Evolutionary conservation across 192 early-diverging fungal species (phyloP).

Genomic region (Coemansia sp.): DNA sequence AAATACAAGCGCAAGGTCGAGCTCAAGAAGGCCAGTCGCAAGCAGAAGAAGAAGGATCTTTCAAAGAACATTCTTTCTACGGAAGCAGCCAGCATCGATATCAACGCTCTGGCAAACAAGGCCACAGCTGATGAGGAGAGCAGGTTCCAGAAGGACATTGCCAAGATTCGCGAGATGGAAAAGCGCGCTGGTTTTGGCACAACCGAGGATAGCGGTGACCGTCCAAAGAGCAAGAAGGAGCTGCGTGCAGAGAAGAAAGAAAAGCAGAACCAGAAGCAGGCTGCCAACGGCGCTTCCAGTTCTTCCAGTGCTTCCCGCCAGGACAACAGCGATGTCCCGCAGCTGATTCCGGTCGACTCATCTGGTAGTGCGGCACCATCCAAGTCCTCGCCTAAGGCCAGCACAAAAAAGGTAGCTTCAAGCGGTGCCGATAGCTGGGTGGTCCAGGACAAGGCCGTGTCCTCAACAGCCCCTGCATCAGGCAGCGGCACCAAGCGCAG

Average conservation of each 20-base stretch:
- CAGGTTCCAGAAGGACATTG: conserved; percentile 36
- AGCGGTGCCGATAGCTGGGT: conserved; percentile 13
- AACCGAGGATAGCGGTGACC: conserved; percentile 10
- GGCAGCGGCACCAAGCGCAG: conserved; percentile 11
- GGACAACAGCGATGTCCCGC: conserved; percentile 14
- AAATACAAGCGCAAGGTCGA: conserved; percentile 48
- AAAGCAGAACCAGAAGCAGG: conserved; percentile 8
- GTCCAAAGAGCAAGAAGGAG: conserved; percentile 32
- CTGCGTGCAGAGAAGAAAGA: conserved; percentile 40
- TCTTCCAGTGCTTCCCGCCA: background rate
- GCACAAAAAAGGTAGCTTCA: background rate
- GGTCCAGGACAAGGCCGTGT: conserved; percentile 16
- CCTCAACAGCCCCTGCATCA: background rate
- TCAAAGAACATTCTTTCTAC: conserved; percentile 15
- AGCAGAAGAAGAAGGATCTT: conserved; percentile 20
- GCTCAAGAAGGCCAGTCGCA: conserved; percentile 29
- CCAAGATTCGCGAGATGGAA: conserved; percentile 42
- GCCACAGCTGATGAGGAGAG: conserved; percentile 41
- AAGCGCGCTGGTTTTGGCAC: conserved; percentile 24
- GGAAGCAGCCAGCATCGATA: conserved; percentile 22
- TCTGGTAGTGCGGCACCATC: background rate
- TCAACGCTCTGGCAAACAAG: conserved; percentile 39
- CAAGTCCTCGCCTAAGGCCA: background rate
- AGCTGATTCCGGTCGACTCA: conserved; percentile 19
- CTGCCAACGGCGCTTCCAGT: background rate